These are phyloP conservation scores for Cyathus striatus DNA, from an alignment of 768 basidiomycete genomes.

Conservation along the genomic window DNA sequence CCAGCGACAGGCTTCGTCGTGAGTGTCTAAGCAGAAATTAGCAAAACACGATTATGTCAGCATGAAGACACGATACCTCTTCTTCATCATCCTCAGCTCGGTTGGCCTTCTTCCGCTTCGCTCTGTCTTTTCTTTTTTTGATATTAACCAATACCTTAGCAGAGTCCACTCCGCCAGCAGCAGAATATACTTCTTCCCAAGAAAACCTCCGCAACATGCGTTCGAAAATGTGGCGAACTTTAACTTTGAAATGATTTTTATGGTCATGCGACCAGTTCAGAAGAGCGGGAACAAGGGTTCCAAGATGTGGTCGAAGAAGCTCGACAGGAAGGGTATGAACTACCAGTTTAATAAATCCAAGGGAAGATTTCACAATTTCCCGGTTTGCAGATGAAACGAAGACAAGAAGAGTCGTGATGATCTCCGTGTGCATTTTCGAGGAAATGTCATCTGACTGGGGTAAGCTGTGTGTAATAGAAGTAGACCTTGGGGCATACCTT, in stretches of 20 bases:
- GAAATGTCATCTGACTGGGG: slow-evolving; percentile 56
- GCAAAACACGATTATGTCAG: background rate
- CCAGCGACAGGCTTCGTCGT: slow-evolving; percentile 53
- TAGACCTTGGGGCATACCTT: slow-evolving; percentile 44
- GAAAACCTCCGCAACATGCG: slow-evolving; percentile 89
- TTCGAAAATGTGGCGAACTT: slow-evolving; percentile 96
- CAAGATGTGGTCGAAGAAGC: slow-evolving; percentile 72
- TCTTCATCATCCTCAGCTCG: slow-evolving; percentile 53
- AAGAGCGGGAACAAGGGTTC: slow-evolving; percentile 75
- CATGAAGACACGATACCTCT: slow-evolving; percentile 17
- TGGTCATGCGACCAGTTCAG: slow-evolving; percentile 95
- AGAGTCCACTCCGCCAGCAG: slow-evolving; percentile 72
- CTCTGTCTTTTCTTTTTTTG: slow-evolving; percentile 90
- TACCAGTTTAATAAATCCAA: slow-evolving; percentile 92
- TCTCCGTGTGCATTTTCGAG: slow-evolving; percentile 70
- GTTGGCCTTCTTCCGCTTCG: slow-evolving; percentile 79
- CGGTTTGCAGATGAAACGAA: slow-evolving; percentile 93
- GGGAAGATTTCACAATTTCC: slow-evolving; percentile 94
- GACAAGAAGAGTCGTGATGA: slow-evolving; percentile 80
- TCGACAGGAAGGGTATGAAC: slow-evolving; percentile 78
- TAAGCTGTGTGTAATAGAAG: background rate
- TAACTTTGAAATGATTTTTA: slow-evolving; percentile 97
- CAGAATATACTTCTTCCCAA: slow-evolving; percentile 77
- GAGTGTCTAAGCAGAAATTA: slow-evolving; percentile 28
- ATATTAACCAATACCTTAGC: slow-evolving; percentile 90